These are phyloP conservation scores for Chlamydomonas asymmetrica DNA, from an alignment of 139 green algal genomes.

Conservation along the genomic window DNA sequence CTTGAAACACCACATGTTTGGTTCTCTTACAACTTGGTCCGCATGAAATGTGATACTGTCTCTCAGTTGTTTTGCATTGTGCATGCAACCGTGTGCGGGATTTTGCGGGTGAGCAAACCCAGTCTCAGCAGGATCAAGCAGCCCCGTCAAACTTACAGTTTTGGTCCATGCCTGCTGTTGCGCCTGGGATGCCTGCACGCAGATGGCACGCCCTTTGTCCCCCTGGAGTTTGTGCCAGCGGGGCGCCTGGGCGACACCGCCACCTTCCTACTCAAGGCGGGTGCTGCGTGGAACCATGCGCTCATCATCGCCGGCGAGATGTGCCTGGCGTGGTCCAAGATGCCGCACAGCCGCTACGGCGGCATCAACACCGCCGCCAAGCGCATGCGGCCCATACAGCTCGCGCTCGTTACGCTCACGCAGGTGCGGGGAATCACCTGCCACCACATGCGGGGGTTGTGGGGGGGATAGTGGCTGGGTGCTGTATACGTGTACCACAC, in stretches of 20 bases:
- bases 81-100: no score
- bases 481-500: background rate
- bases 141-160: no score
- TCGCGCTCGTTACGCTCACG: constrained; percentile 31
- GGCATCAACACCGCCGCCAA: constrained; percentile 24
- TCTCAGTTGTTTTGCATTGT: no score
- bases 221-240: no score
- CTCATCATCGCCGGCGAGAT: background rate
- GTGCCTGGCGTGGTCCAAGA: constrained; percentile 8
- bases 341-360: background rate
- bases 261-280: background rate
- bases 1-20: no score
- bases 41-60: no score
- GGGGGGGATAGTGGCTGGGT: background rate
- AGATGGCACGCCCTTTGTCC: no score
- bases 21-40: no score
- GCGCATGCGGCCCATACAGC: constrained; percentile 44
- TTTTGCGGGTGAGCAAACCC: no score
- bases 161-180: no score
- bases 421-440: constrained; percentile 5
- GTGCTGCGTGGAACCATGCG: constrained; percentile 6
- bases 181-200: no score
- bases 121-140: no score
- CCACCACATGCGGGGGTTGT: background rate
- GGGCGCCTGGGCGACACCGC: background rate